Evolutionary conservation across 1,284 basidiomycete species (phyloP), one percentile per base, ranked within the genome.

Genomic region (Phellinidium pouzarii): DNA sequence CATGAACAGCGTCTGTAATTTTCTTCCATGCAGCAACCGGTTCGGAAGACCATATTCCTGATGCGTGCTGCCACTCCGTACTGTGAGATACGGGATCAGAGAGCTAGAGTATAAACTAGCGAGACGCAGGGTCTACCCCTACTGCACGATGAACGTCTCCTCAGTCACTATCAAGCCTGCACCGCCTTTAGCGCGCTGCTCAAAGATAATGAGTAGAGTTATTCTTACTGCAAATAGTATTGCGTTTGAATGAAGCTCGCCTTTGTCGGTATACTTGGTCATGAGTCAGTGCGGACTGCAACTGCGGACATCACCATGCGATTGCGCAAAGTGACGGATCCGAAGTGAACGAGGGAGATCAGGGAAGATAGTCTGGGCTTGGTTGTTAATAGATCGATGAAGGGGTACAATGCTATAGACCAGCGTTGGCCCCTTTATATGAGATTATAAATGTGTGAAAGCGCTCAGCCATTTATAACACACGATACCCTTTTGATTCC

Each of bases 141-240:
- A 72, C 42, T 66, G 69, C 20, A 61, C 59, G 31, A 74, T 61
- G 1, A 72, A 64, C 8, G 66, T 66, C 0, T 68, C 77, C 60
- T 78, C 77, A 1, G 70, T 66, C 9, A 76, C 65, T 26, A 78
- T 69, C 4, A 78, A 61, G 0, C 71, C 72, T 1, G 71, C 71
- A 14, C 68, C 67, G 8, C 66, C 64, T 20, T 48, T 56, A 2
- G 69, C 73, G 5, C 77, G 69, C 55, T 79, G 76, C 1, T 61
- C 56, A 20, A 7, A 20, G 19, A 11, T 26, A 42, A 4, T 11
- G 17, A 31, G 14, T 29, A 22, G 22, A 27, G n/a, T 52, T 36
- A 26, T 37, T 26, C 19, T 27, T 50, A 36, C 31, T 40, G n/a
- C n/a, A n/a, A n/a, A n/a, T n/a, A n/a, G n/a, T n/a, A n/a, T n/a